Base-by-base conservation (phyloP, 148 eudicot genomes). In the Dianthus caryophyllus region DNA sequence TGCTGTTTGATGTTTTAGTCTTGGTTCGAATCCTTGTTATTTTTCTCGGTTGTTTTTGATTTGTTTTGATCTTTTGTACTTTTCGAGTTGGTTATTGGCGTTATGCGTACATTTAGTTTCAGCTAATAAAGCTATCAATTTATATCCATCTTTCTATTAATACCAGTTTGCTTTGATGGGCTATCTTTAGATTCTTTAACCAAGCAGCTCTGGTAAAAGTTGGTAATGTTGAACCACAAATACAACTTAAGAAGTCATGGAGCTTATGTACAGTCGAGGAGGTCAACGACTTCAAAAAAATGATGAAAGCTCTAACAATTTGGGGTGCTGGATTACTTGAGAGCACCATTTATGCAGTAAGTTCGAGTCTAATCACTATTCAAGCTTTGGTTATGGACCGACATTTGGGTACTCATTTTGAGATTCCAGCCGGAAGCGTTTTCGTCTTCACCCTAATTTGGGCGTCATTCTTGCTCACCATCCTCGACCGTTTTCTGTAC, bases 361-460 rank as follows among this genome's bases (percentile, higher is more conserved):
- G 79, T 68, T 36, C 51, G 16, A 84, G 93, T 74, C 29, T 87
- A 29, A 16, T 66, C n/a, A 64, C 78, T 51, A 79, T 89, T 36
- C 96, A 87, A 77, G 85, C 93, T 27, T 64, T 82, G 21, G 57
- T 61, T 25, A 79, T 79, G 83, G 78, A 82, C 26, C 46, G 82
- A 22, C 62, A 60, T 51, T 38, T 82, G 15, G 67, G 76, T 5
- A 49, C 44, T 2, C 29, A 65, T 25, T 82, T 82, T 66, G 53
- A 67, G 49, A 61, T 76, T 9, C 80, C 85, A 18, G 76, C 78
- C 0, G 73, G 72, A 11, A 72, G 83, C 20, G 64, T 79, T 33
- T 14, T 79, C 16, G 76, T 71, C 58, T 76, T 82, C 18, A 47
- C 69, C 2, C 71, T 78, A 51, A 18, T 82, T 10, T 54, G 72